Percentiles rank a stretch among this genome's conserved stretches.
Evolutionary conservation across 2,329 filamentous ascomycete species (phyloP).

Genomic region (Bipolaris zeicola): DNA sequence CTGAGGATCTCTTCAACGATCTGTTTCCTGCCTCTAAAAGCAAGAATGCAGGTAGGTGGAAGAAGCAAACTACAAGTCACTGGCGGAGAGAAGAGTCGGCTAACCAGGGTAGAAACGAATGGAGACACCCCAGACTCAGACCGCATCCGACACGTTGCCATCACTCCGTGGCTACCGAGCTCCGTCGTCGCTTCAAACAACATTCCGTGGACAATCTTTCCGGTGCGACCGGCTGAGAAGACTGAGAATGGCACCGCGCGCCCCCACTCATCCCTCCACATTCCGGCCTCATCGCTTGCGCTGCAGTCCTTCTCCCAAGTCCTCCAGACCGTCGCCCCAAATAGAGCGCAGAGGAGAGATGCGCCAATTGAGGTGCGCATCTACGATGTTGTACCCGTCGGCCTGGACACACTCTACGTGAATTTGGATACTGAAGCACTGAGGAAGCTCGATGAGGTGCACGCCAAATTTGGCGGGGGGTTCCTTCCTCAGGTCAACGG

Average conservation of each 20-base stretch:
- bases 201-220: slow-evolving; percentile 82
- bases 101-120: slow-evolving; percentile 12
- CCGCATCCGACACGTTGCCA: slow-evolving; percentile 65
- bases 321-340: slow-evolving; percentile 74
- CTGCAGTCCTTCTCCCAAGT: slow-evolving; percentile 79
- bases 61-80: neutral
- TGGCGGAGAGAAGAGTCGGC: neutral
- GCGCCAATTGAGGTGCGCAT: slow-evolving; percentile 83
- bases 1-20: slow-evolving; percentile 82
- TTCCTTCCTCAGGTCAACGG: slow-evolving; percentile 51
- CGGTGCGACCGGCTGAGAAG: slow-evolving; percentile 61
- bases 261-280: slow-evolving; percentile 77
- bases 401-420: slow-evolving; percentile 85
- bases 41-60: slow-evolving; percentile 27
- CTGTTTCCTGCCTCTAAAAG: slow-evolving; percentile 65
- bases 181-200: slow-evolving; percentile 59
- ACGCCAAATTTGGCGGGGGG: slow-evolving; percentile 78
- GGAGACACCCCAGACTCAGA: slow-evolving; percentile 14
- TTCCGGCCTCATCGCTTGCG: slow-evolving; percentile 72
- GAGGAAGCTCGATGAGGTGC: slow-evolving; percentile 78
- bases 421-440: slow-evolving; percentile 81
- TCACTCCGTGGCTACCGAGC: slow-evolving; percentile 73
- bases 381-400: slow-evolving; percentile 78
- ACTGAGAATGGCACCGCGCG: slow-evolving; percentile 44
- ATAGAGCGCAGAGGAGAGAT: slow-evolving; percentile 74